Evolutionary conservation across 1,284 basidiomycete genomes (phyloP), one percentile per base, ranked within the genome.

Genomic region (Rhodotorula glutinis): DNA sequence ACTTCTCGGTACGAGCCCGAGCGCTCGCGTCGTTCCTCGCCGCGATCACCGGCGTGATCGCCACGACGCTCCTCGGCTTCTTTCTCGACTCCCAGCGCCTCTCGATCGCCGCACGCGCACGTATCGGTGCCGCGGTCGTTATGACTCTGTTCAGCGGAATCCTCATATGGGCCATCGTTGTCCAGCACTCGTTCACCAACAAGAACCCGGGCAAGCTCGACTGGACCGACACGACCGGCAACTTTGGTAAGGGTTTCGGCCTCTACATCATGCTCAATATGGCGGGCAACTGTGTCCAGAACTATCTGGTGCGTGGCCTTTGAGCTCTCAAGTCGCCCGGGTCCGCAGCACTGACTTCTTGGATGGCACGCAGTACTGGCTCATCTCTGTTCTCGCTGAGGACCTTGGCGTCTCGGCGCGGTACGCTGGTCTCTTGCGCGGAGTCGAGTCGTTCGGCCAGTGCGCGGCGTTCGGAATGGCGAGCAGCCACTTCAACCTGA

Each of bases 141-240:
- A 51, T 60, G 29, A 46, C 47, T 19, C n/a, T 65, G 14, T 65
- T 65, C 47, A 41, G 29, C 25, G 57, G 46, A 2, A 60, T 57
- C 27, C 53, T 65, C 53, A 33, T 65, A 17, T 65, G 63, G 63
- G 63, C 63, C 4, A 40, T 65, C 25, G 58, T 65, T 23, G 58
- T 65, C n/a, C 63, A 65, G 30, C 47, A 65, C 25, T 27, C 51
- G 23, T 65, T 56, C 30, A 30, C 40, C 10, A 8, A 21, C 14
- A 4, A 52, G 23, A 55, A 51, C 40, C 57, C 63, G 38, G 63
- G 63, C 30, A 65, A 60, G 53, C 58, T 65, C 47, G 63, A 65
- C 40, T 65, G 63, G 63, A 44, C 40, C 5, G 58, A 51, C 49
- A 40, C 19, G 40, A 40, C 52, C 19, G 41, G 52, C n/a, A 33